Evolutionary conservation across 768 basidiomycete genomes (phyloP), one percentile per base, ranked within the genome.

Genomic region (Lactarius deliciosus): DNA sequence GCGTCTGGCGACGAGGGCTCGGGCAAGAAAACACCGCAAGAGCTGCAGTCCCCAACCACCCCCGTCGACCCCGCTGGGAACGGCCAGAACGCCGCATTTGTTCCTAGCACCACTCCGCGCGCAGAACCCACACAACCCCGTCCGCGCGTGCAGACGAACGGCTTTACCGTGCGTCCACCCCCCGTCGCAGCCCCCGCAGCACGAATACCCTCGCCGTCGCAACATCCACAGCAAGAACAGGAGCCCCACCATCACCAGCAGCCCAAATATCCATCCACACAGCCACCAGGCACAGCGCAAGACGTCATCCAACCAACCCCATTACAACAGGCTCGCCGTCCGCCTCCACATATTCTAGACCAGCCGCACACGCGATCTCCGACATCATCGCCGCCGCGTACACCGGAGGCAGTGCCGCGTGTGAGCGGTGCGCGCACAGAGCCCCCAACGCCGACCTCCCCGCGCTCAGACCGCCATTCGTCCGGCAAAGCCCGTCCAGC

Each of bases 401-500:
- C 66, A 10, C 66, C 57, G 0, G 68, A 68, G 16, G n/a, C 32
- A 11, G 16, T 22, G 11, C 61, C 54, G 2, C 60, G 65, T 11
- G 55, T 53, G 30, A 47, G 50, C 30, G 54, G 66, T 20, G 64
- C 59, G 7, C 74, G 72, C 60, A 69, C 71, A 30, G 45, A 72
- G 59, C 70, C 73, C 15, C 64, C 72, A 43, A 72, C 72, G 53
- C 72, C 74, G 58, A 78, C 79, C 2, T 79, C 81, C 0, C 79
- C 81, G 8, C 75, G 77, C 73, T 77, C 74, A 69, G 76, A 76
- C 1, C 47, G 74, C 76, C 64, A 81, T 75, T 57, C 67, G 74
- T 38, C 53, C 28, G 68, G 75, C 22, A 64, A 75, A 67, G 82
- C 85, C 7, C 84, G 89, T 20, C 87, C 89, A 9, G 81, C 87